Base-by-base conservation (phyloP, 140 eudicot species). In the Senecio squalidus region DNA sequence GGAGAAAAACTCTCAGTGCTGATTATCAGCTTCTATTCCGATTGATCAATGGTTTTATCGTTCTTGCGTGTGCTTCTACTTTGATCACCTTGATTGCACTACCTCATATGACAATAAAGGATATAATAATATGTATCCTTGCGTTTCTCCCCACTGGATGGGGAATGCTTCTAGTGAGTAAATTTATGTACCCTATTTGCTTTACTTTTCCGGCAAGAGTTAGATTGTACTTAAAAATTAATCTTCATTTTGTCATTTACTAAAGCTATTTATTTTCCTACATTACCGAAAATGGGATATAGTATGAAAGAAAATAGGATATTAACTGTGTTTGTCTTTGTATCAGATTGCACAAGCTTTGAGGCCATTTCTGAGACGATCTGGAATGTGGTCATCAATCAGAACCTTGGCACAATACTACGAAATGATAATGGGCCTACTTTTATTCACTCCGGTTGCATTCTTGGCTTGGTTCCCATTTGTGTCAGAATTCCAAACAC, bases 401-500 rank as follows among this genome's bases (percentile, higher is more conserved):
- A 41, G 76, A 67, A 89, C 88, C 28, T 74, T 89, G 28, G 97
- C 97, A 7, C 81, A 85, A 31, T 85, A 82, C 28, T 89, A 89
- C 51, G 95, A 89, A 70, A 72, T 76, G 4, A 20, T 89, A 21
- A 89, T 89, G 83, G 96, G 97, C 9, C 60, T 79, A 38, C 62
- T 84, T 51, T 54, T 89, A 27, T 89, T 89, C 76, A 84, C 88
- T 14, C 97, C 97, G 0, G 92, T 89, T 38, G 97, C 97, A 21
- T 89, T 89, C 82, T 72, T 84, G 70, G 97, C 97, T 8, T 89
- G 97, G 97, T 89, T 89, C 28, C 97, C 97, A 0, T 89, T 89
- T 28, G 97, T 89, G 15, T 89, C 97, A 5, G 97, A 89, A 46
- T 89, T 89, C 71, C 97, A 89, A 64, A 89, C 97, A 13, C 83